These are phyloP conservation scores for Cladophialophora carrionii DNA, from an alignment of 2,329 filamentous ascomycete species.

Conservation along the genomic window DNA sequence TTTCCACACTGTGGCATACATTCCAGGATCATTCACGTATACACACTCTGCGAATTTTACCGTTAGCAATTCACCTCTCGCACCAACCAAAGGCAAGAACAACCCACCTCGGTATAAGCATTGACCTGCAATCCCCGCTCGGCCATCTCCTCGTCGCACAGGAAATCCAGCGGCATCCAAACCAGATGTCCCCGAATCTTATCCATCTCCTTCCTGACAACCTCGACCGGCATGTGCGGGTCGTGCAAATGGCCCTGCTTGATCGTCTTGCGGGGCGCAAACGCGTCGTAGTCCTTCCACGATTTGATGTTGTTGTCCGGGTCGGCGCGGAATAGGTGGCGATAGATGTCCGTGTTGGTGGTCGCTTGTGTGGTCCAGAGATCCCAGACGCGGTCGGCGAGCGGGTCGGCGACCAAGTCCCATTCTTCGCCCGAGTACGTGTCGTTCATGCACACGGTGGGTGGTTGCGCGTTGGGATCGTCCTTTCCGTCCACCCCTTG, in stretches of 20 bases:
- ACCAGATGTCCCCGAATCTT: slow-evolving; percentile 86
- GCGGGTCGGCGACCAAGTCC: slow-evolving; percentile 71
- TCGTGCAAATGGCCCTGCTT: slow-evolving; percentile 89
- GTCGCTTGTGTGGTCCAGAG: slow-evolving; percentile 75
- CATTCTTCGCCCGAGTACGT: slow-evolving; percentile 72
- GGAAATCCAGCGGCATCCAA: slow-evolving; percentile 90
- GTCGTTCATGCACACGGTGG: slow-evolving; percentile 69
- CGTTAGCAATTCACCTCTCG: slow-evolving; percentile 2
- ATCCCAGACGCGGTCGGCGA: slow-evolving; percentile 68
- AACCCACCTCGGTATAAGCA: slow-evolving; percentile 81
- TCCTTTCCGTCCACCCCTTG: slow-evolving; percentile 69
- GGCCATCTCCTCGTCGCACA: slow-evolving; percentile 84
- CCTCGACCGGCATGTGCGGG: slow-evolving; percentile 70
- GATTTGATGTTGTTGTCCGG: slow-evolving; percentile 86
- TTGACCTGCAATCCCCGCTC: slow-evolving; percentile 88
- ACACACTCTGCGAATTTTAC: slow-evolving; percentile 23
- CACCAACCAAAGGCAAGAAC: slow-evolving; percentile 48
- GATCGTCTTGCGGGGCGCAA: slow-evolving; percentile 67
- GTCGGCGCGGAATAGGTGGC: slow-evolving; percentile 81
- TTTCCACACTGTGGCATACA: background rate
- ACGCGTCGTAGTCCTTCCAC: slow-evolving; percentile 86
- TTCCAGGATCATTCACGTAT: slow-evolving; percentile 21
- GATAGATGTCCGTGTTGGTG: slow-evolving; percentile 79
- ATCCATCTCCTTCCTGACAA: slow-evolving; percentile 75
- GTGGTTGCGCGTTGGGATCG: slow-evolving; percentile 75